phyloP scores from a whole-genome alignment of 768 basidiomycete species.

The Serendipita vermifera region DNA sequence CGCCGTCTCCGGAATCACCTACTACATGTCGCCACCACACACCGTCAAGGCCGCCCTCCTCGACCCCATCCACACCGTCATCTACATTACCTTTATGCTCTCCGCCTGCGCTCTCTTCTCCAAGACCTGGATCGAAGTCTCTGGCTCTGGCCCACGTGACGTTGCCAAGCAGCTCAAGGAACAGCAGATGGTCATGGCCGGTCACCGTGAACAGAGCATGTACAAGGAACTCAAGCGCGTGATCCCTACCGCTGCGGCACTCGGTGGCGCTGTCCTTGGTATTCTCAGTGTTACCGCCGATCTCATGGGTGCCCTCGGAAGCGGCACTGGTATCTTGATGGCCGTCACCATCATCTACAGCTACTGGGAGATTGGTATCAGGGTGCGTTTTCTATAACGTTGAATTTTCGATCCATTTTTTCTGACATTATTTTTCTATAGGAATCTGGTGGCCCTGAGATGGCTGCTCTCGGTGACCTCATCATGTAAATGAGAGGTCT shows the following conservation, averaged over 20 bases:
- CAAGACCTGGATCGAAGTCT: conserved; percentile 99
- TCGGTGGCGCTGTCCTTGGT: conserved; percentile 94
- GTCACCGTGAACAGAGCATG: conserved; percentile 94
- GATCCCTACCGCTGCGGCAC: conserved; percentile 93
- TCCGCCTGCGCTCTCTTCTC: conserved; percentile 93
- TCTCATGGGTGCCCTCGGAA: conserved; percentile 90
- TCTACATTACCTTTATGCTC: conserved; percentile 88
- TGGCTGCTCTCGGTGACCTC: conserved; percentile 67
- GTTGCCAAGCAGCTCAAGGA: conserved; percentile 98
- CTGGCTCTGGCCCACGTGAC: conserved; percentile 88
- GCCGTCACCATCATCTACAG: conserved; percentile 96
- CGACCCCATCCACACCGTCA: conserved; percentile 85
- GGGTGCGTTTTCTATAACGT: conserved; percentile 27
- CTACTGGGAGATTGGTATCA: conserved; percentile 93
- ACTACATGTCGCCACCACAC: conserved; percentile 98
- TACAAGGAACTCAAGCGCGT: conserved; percentile 98
- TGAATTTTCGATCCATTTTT: neutral
- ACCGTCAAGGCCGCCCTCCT: conserved; percentile 75
- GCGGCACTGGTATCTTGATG: conserved; percentile 93
- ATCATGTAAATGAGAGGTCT: conserved; percentile 22
- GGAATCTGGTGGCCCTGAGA: conserved; percentile 73
- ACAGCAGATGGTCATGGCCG: conserved; percentile 77
- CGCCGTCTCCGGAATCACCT: conserved; percentile 82
- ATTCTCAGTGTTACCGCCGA: conserved; percentile 84
- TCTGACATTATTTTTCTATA: conserved; percentile 17